phyloP scores from a whole-genome alignment of 2,329 filamentous ascomycete species.

The Fusarium acutatum region DNA sequence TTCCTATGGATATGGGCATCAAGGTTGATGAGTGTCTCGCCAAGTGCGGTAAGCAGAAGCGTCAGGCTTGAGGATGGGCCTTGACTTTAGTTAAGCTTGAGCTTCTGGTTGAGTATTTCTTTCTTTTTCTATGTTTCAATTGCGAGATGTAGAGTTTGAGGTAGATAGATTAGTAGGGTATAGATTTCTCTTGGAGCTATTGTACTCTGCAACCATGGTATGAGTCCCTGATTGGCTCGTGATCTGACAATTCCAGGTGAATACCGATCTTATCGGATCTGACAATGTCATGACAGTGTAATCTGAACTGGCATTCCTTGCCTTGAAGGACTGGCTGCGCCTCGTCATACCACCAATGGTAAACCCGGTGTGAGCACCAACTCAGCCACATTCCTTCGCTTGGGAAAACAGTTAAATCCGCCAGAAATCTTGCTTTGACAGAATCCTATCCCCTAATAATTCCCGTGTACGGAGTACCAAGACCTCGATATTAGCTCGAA shows the following conservation, averaged over 20 bases:
- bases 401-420: background rate
- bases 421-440: background rate
- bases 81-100: background rate
- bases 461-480: background rate
- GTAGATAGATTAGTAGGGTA: background rate
- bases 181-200: background rate
- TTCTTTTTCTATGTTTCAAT: background rate
- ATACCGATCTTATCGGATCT: background rate
- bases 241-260: background rate
- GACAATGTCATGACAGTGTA: background rate
- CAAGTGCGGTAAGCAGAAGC: conserved; percentile 50
- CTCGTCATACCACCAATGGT: background rate
- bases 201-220: background rate
- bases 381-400: background rate
- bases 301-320: background rate
- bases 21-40: conserved; percentile 62
- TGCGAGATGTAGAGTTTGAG: background rate
- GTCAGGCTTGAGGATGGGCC: conserved; percentile 30
- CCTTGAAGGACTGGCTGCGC: background rate
- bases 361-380: background rate
- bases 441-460: background rate
- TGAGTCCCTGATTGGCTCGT: background rate
- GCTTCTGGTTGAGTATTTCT: background rate
- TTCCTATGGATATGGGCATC: conserved; percentile 57
- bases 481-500: background rate